A percentile compares a stretch with the other conserved stretches of the same genome.
phyloP scores from a whole-genome alignment of 805 yeast genomes.

The Spathaspora hagerdaliae region DNA sequence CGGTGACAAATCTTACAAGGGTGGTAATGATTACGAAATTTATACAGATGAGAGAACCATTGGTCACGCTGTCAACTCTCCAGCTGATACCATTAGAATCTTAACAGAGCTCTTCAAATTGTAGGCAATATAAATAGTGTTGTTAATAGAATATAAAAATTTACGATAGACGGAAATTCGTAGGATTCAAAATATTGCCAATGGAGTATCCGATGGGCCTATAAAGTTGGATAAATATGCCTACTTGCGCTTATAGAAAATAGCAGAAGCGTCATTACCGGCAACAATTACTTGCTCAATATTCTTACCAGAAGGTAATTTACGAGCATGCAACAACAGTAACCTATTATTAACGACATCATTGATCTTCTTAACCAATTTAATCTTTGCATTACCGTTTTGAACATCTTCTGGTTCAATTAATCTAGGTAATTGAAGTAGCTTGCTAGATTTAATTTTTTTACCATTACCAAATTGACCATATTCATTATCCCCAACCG shows the following conservation, averaged over 20 bases:
- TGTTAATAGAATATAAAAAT: background rate
- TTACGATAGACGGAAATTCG: too few relatives aligned
- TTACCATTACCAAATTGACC: constrained; percentile 89
- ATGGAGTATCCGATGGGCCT: too few relatives aligned
- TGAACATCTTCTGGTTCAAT: constrained; percentile 48
- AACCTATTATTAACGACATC: constrained; percentile 41
- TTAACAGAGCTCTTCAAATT: constrained; percentile 76
- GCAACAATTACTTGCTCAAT: constrained; percentile 56
- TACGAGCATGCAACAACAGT: constrained; percentile 30
- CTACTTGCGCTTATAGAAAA: constrained; percentile 46
- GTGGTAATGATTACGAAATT: constrained; percentile 99
- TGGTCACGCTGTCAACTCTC: constrained; percentile 89
- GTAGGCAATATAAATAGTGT: constrained; percentile 3
- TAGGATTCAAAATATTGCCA: too few relatives aligned
- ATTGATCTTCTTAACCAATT: constrained; percentile 20
- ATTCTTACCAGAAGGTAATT: constrained; percentile 5
- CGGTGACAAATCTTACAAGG: constrained; percentile 95
- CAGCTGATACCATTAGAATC: constrained; percentile 83
- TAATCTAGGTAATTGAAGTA: constrained; percentile 50
- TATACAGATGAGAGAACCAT: constrained; percentile 87
- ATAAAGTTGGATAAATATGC: background rate
- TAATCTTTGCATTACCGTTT: constrained; percentile 1
- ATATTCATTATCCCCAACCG: constrained; percentile 80
- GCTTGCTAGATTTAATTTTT: constrained; percentile 52
- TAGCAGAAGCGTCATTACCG: constrained; percentile 58